phyloP scores from a whole-genome alignment of 441 rosid genomes.

The Populus trichocarpa region DNA sequence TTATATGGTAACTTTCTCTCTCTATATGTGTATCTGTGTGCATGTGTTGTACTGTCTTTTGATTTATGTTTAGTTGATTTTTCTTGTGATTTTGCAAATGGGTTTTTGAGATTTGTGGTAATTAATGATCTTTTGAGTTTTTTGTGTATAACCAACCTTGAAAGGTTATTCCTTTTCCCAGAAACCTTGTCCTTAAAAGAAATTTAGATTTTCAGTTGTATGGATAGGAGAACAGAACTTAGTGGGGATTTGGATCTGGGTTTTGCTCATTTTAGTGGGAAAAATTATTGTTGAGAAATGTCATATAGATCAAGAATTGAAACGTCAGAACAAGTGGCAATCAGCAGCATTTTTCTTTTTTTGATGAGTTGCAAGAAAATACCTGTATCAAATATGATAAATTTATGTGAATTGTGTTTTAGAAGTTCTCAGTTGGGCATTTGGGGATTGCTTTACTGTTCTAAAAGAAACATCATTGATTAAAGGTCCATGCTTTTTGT shows the following conservation, averaged over 20 bases:
- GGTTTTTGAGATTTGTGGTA: neutral
- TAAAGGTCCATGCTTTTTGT: neutral
- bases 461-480: too few relatives aligned
- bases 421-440: too few relatives aligned
- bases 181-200: slow-evolving; percentile 1
- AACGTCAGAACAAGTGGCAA: neutral
- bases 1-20: slow-evolving; percentile 41
- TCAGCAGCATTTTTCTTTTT: neutral
- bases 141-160: neutral
- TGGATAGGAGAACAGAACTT: neutral
- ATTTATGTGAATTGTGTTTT: too few relatives aligned
- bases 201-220: neutral
- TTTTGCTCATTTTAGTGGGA: neutral
- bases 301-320: neutral
- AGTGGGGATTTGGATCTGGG: neutral
- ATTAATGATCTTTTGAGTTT: neutral
- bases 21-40: neutral
- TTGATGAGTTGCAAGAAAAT: neutral
- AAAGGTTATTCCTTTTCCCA: neutral
- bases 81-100: neutral
- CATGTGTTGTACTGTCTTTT: neutral
- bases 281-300: neutral
- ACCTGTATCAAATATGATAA: too few relatives aligned
- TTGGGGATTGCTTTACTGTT: too few relatives aligned
- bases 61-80: neutral